phyloP scores from a whole-genome alignment of 2,329 filamentous ascomycete species.

The Ustulina deusta region DNA sequence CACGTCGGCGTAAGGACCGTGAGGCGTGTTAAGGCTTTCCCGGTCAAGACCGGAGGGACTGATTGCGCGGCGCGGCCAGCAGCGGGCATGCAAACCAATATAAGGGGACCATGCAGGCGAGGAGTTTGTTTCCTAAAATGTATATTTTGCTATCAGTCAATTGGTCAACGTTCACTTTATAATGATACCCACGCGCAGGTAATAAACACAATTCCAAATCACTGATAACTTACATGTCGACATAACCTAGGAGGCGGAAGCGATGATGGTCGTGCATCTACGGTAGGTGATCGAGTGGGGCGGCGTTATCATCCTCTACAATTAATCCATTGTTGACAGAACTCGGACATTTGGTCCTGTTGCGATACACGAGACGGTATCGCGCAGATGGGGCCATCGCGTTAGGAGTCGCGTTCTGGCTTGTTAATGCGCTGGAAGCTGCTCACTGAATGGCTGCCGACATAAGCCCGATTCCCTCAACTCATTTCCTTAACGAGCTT shows the following conservation, averaged over 20 bases:
- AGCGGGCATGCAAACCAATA: slow-evolving; percentile 32
- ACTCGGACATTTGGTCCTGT: slow-evolving; percentile 8
- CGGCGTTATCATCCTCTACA: slow-evolving; percentile 6
- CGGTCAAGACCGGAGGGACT: slow-evolving; percentile 33
- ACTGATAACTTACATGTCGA: slow-evolving; percentile 36
- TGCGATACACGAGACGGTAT: slow-evolving; percentile 6
- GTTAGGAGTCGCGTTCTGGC: slow-evolving; percentile 12
- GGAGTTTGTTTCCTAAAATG: slow-evolving; percentile 33
- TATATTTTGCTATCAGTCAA: slow-evolving; percentile 28
- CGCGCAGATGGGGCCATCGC: slow-evolving; percentile 1
- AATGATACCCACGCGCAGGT: slow-evolving; percentile 28
- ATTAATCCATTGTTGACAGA: slow-evolving; percentile 23
- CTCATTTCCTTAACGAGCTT: slow-evolving; percentile 71
- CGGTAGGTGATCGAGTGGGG: slow-evolving; percentile 22
- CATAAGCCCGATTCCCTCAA: slow-evolving; percentile 52
- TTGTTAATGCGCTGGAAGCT: slow-evolving; percentile 3
- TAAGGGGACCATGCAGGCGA: slow-evolving; percentile 28
- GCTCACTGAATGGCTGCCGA: slow-evolving; percentile 23
- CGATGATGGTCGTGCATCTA: slow-evolving; percentile 18
- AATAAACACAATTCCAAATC: slow-evolving; percentile 37
- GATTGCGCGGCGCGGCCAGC: slow-evolving; percentile 33
- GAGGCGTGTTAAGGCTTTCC: slow-evolving; percentile 27
- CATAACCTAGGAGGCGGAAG: slow-evolving; percentile 24
- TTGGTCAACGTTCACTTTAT: slow-evolving; percentile 27
- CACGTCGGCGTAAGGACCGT: slow-evolving; percentile 22